Base-by-base conservation (phyloP, 2,329 filamentous ascomycete genomes). In the Alternaria triticina region DNA sequence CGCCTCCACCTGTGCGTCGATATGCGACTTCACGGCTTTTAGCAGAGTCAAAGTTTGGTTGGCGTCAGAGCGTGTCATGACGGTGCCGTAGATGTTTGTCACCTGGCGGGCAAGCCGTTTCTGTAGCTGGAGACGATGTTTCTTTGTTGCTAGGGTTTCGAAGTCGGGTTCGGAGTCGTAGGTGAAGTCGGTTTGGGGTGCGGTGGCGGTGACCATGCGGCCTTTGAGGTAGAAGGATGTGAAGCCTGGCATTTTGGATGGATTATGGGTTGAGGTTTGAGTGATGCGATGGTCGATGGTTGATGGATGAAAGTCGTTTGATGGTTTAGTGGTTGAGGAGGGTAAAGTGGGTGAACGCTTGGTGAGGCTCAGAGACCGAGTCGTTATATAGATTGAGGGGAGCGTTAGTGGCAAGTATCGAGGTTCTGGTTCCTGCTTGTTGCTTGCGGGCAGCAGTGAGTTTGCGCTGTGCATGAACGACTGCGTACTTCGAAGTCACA, bases 201-300 rank as follows among this genome's bases (percentile, higher is more conserved):
- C 20, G 27, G 30, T 15, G 45, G 10, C 13, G 23, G 13, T 17
- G 55, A 13, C 11, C 22, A 20, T 36, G 20, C 20, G 17, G 28
- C 47, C 28, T 17, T 40, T 23, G 22, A 51, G 30, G 28, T 51
- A 45, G 45, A 58, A 50, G 45, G 55, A 58, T 20, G 27, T 58
- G 25, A 58, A 58, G 45, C 55, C 45, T 51, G 55, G 55, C 55
- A 58, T 58, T 15, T 15, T 51, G 55, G 20, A 10, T 20, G 46
- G 25, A 11, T 11, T 9, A 9, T 17, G 43, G 12, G 5, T 40
- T 22, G 17, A 27, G 5, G 12, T 11, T 28, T 54, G 25, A 12
- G 8, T 9, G 12, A 6, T 46, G 6, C 2, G 11, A 3, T 28
- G 43, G 30, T 55, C 4, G 20, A 22, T 22, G 20, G 33, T 23